A percentile compares a stretch with the other conserved stretches of the same genome.
These are phyloP conservation scores for Lactifluus pinguis DNA, from an alignment of 768 basidiomycete genomes.

Conservation along the genomic window DNA sequence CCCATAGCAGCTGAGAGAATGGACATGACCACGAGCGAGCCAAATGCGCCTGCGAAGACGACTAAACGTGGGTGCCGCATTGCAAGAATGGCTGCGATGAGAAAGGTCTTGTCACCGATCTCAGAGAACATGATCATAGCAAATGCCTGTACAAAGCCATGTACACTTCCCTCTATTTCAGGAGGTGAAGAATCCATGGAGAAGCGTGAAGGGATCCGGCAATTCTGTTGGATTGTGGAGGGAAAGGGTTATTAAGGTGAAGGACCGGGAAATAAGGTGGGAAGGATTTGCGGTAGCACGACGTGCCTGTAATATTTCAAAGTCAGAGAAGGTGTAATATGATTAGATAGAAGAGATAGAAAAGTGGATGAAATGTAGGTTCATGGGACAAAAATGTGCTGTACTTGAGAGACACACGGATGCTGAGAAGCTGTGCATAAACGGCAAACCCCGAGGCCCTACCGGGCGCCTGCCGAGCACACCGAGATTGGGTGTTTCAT, in stretches of 20 bases:
- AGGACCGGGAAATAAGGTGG: not conserved
- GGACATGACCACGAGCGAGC: constrained; percentile 87
- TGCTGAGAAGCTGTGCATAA: not conserved
- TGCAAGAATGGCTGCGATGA: constrained; percentile 82
- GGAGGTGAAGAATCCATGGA: not conserved
- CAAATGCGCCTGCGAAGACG: constrained; percentile 86
- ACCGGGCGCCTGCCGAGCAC: not conserved
- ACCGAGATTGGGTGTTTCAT: too few species aligned
- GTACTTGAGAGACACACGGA: not conserved
- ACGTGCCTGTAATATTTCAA: not conserved
- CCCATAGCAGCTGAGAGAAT: constrained; percentile 91
- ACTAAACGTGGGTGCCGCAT: constrained; percentile 83
- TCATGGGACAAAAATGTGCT: not conserved
- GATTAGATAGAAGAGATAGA: not conserved
- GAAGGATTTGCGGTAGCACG: not conserved
- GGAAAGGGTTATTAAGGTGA: not conserved
- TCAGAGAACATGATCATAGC: constrained; percentile 88
- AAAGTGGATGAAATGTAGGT: not conserved
- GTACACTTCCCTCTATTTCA: constrained; percentile 25
- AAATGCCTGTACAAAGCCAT: constrained; percentile 72
- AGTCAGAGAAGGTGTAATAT: not conserved
- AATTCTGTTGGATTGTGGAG: not conserved
- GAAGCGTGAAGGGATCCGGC: not conserved
- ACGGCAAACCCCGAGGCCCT: constrained; percentile 5
- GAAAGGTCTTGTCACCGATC: constrained; percentile 93